These are phyloP conservation scores for Bipolaris victoriae DNA, from an alignment of 2,329 filamentous ascomycete genomes.

Conservation along the genomic window DNA sequence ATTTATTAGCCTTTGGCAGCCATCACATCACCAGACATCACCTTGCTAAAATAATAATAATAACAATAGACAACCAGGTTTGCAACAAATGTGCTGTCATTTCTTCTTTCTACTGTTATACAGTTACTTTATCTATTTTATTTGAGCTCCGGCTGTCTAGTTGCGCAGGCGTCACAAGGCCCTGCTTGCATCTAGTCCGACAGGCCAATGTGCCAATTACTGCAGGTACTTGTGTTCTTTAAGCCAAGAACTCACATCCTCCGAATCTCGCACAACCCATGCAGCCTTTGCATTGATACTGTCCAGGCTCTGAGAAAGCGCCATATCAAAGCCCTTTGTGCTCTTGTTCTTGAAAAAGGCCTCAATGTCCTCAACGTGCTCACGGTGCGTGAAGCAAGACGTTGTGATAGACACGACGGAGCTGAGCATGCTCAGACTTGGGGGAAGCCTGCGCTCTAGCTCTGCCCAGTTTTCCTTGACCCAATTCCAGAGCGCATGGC, in stretches of 20 bases:
- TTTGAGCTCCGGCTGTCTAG: background rate
- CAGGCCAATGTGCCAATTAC: constrained; percentile 7
- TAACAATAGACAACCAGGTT: background rate
- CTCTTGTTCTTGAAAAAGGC: constrained; percentile 82
- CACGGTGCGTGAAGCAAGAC: constrained; percentile 76
- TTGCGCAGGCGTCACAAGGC: background rate
- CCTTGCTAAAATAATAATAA: background rate
- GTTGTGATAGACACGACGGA: constrained; percentile 83
- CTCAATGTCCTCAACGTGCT: constrained; percentile 77
- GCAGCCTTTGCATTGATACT: constrained; percentile 81
- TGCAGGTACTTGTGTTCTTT: constrained; percentile 68
- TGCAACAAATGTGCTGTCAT: background rate
- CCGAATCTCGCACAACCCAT: constrained; percentile 77
- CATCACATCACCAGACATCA: background rate
- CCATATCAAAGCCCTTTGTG: constrained; percentile 86
- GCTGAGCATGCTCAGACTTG: constrained; percentile 85
- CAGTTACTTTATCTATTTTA: background rate
- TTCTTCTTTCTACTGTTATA: background rate
- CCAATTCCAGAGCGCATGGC: constrained; percentile 81
- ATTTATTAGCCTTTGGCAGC: background rate
- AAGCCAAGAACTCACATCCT: constrained; percentile 77
- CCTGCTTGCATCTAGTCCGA: background rate
- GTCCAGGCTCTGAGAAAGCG: constrained; percentile 88
- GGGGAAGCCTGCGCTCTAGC: constrained; percentile 79
- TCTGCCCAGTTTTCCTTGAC: constrained; percentile 88